phyloP scores from a whole-genome alignment of 163 green algal species.

The Prototheca cutis region DNA sequence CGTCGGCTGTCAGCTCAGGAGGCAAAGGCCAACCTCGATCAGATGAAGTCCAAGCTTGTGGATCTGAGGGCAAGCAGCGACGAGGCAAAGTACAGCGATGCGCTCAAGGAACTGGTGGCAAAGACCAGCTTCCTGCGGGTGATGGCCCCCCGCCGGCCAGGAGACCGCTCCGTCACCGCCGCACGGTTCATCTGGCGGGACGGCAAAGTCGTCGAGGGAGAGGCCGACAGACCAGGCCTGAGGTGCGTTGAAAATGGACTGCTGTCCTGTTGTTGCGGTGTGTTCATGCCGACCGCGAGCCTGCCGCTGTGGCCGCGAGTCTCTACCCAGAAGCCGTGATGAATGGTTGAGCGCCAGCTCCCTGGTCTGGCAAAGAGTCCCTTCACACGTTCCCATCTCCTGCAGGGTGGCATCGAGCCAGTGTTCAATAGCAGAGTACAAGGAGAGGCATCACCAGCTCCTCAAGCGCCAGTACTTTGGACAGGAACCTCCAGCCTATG shows the following conservation, averaged over 20 bases:
- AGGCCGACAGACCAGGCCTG: constrained; percentile 5
- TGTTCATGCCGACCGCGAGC: neutral
- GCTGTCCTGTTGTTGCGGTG: neutral
- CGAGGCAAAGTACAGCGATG: constrained; percentile 13
- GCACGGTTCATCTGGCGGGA: constrained; percentile 38
- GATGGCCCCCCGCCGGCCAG: constrained; percentile 28
- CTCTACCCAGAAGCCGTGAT: no score
- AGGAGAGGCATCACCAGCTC: constrained; percentile 36
- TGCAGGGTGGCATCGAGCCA: constrained; percentile 38
- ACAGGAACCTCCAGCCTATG: constrained; percentile 27
- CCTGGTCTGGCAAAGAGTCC: no score
- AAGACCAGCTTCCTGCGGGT: constrained; percentile 45
- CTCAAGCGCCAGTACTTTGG: constrained; percentile 51
- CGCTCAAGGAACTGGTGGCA: constrained; percentile 39
- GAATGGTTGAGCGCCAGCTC: no score
- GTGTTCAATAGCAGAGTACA: constrained; percentile 40
- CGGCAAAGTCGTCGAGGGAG: constrained; percentile 34
- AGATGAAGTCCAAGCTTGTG: constrained; percentile 19
- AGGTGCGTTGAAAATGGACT: constrained; percentile 23
- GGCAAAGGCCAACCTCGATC: constrained; percentile 1
- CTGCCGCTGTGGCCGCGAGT: no score
- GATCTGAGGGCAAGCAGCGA: constrained; percentile 18
- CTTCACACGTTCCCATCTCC: neutral
- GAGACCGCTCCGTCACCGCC: constrained; percentile 12
- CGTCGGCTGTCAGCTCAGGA: constrained; percentile 17